Evolutionary conservation across 2,329 filamentous ascomycete genomes (phyloP).

Genomic region (Fusarium graminum): DNA sequence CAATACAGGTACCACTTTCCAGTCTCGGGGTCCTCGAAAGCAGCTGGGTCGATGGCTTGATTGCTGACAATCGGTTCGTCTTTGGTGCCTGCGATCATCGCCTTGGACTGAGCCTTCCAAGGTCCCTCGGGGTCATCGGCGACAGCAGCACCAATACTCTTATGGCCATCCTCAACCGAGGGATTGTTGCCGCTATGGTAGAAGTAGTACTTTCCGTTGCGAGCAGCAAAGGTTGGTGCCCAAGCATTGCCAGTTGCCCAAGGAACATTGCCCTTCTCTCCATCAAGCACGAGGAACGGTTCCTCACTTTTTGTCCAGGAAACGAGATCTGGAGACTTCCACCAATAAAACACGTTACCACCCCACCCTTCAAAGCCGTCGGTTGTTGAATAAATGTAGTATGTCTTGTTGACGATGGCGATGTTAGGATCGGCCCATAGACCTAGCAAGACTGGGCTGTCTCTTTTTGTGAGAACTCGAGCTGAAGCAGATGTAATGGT

Average conservation of each 20-base stretch:
- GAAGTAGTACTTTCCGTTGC: slow-evolving; percentile 73
- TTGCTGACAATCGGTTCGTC: slow-evolving; percentile 60
- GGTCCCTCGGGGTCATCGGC: slow-evolving; percentile 69
- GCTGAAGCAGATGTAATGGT: neutral
- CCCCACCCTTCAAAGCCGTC: slow-evolving; percentile 61
- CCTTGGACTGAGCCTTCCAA: slow-evolving; percentile 65
- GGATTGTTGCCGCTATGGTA: slow-evolving; percentile 70
- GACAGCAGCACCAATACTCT: slow-evolving; percentile 73
- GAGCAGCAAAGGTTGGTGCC: slow-evolving; percentile 73
- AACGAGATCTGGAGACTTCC: slow-evolving; percentile 60
- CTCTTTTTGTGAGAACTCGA: slow-evolving; percentile 23
- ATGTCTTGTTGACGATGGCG: slow-evolving; percentile 57
- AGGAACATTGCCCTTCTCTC: slow-evolving; percentile 65
- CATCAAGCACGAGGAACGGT: slow-evolving; percentile 61
- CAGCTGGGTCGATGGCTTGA: slow-evolving; percentile 71
- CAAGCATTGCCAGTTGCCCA: slow-evolving; percentile 76
- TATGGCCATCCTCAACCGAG: slow-evolving; percentile 61
- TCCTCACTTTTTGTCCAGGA: slow-evolving; percentile 57
- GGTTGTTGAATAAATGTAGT: slow-evolving; percentile 63
- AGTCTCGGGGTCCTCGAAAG: slow-evolving; percentile 69
- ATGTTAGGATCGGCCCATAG: slow-evolving; percentile 63
- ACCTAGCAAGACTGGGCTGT: slow-evolving; percentile 55
- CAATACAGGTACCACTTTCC: slow-evolving; percentile 73
- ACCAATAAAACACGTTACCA: slow-evolving; percentile 61
- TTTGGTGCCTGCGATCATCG: slow-evolving; percentile 59